phyloP scores from a whole-genome alignment of 164 flowering plant genomes.

The Dillenia suffruticosa region DNA sequence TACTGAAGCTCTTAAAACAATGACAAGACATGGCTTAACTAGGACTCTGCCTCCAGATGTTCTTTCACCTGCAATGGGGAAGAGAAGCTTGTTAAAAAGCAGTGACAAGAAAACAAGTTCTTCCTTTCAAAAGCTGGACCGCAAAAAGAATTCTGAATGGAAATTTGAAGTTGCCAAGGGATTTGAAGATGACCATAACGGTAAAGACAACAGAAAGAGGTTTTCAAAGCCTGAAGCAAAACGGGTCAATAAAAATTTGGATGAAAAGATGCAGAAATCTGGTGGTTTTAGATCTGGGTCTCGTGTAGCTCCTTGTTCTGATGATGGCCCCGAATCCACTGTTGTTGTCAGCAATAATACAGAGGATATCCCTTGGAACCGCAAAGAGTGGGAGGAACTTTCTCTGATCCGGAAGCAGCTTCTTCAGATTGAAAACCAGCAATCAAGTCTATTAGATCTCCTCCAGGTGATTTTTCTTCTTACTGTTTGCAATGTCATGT shows the following conservation, averaged over 20 bases:
- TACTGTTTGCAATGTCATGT: conserved; percentile 1
- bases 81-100: conserved; percentile 38
- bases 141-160: conserved; percentile 46
- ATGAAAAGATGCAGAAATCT: conserved; percentile 38
- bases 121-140: conserved; percentile 36
- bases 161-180: conserved; percentile 42
- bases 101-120: conserved; percentile 33
- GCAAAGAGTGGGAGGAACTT: conserved; percentile 57
- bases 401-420: conserved; percentile 75
- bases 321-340: conserved; percentile 37
- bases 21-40: conserved; percentile 20
- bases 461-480: conserved; percentile 47
- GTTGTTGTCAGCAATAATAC: conserved; percentile 28
- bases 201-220: conserved; percentile 21
- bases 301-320: conserved; percentile 62
- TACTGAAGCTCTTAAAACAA: conserved; percentile 27
- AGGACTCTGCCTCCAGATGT: conserved; percentile 35
- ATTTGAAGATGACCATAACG: conserved; percentile 19
- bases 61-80: conserved; percentile 38
- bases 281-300: conserved; percentile 47
- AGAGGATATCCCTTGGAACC: conserved; percentile 30
- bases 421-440: conserved; percentile 85
- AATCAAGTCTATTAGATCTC: conserved; percentile 72
- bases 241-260: conserved; percentile 38
- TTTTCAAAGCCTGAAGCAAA: conserved; percentile 36